Conservation (phyloP, 2,329 filamentous ascomycete species). For the Fusarium ambrosium region DNA sequence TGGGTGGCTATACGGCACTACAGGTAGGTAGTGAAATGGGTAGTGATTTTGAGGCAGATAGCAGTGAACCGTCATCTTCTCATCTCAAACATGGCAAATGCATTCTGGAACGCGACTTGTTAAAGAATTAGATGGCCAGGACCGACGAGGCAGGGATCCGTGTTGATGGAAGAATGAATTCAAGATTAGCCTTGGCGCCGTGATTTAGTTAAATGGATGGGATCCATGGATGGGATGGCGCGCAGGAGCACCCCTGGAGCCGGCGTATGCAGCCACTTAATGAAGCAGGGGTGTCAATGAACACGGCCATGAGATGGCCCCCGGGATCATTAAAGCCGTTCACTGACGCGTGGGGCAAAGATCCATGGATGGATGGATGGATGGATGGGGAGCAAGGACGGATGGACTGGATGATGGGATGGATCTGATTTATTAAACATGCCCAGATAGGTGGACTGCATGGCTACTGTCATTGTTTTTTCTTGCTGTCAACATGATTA, state of each 20-base stretch:
- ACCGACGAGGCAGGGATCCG: constrained; percentile 26
- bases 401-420: constrained; percentile 4
- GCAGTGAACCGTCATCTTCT: neutral
- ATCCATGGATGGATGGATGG: neutral
- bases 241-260: constrained; percentile 48
- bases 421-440: constrained; percentile 29
- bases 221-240: constrained; percentile 43
- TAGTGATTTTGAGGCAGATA: neutral
- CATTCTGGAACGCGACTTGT: constrained; percentile 34
- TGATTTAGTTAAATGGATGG: constrained; percentile 45
- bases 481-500: constrained; percentile 4
- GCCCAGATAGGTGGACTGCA: constrained; percentile 18
- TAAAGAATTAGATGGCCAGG: constrained; percentile 32
- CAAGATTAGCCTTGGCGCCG: constrained; percentile 45
- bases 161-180: constrained; percentile 39
- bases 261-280: constrained; percentile 50
- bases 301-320: constrained; percentile 39
- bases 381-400: neutral
- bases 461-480: neutral
- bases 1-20: neutral
- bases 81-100: constrained; percentile 25
- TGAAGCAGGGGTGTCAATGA: constrained; percentile 47
- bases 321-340: constrained; percentile 44
- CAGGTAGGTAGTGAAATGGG: neutral
- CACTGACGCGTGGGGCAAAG: constrained; percentile 38